phyloP scores from a whole-genome alignment of 192 early-diverging fungal species.

The Entomortierella parvispora region DNA sequence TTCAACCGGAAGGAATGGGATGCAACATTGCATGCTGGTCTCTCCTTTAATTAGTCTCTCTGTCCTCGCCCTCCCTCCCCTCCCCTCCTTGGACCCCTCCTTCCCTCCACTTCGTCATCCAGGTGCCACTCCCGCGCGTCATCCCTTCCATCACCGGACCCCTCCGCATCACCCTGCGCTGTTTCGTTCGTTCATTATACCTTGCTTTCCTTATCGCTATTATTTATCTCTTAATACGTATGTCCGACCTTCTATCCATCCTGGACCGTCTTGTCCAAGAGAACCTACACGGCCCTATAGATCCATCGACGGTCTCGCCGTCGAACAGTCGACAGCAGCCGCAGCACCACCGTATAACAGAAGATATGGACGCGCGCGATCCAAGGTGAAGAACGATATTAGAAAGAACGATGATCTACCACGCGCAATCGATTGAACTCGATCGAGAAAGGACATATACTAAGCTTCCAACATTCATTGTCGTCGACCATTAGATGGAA shows the following conservation, averaged over 20 bases:
- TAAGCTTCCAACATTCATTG: background rate
- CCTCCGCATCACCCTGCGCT: background rate
- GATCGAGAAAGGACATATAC: background rate
- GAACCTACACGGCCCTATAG: constrained; percentile 72
- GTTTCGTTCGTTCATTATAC: background rate
- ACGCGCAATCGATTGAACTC: background rate
- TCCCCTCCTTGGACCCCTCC: background rate
- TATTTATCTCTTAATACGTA: background rate
- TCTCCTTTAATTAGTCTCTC: too few relatives aligned
- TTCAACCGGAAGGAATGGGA: too few relatives aligned
- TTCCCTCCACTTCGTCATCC: background rate
- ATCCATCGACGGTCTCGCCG: constrained; percentile 29
- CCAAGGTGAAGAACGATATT: constrained; percentile 58
- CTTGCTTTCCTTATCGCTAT: background rate
- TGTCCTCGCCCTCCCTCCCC: background rate
- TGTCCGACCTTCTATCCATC: constrained; percentile 60
- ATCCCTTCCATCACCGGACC: background rate
- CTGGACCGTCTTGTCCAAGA: constrained; percentile 64
- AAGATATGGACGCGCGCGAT: constrained; percentile 66
- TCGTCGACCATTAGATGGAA: constrained; percentile 56
- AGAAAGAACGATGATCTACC: too few relatives aligned
- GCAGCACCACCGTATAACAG: constrained; percentile 5
- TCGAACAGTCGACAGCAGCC: background rate
- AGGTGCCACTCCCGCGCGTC: too few relatives aligned
- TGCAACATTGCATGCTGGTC: too few relatives aligned